Conservation (phyloP, 305 asterid species). For the Ajuga reptans region DNA sequence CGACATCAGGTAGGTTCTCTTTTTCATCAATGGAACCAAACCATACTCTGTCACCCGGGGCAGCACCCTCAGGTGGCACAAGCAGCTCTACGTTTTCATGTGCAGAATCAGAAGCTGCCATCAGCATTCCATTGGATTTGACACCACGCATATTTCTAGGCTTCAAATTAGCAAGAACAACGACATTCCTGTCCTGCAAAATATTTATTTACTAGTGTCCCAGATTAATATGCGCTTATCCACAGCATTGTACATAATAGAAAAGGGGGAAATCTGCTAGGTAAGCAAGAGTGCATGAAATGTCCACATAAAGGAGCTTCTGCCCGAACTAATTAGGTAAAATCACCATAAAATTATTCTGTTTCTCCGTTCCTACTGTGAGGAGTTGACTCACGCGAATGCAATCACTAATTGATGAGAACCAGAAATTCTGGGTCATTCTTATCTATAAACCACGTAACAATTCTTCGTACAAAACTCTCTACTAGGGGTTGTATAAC, state of each 20-base stretch:
- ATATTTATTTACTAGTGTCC: background rate
- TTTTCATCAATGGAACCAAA: conserved; percentile 68
- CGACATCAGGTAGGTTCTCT: conserved; percentile 61
- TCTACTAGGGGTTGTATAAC: too few relatives aligned
- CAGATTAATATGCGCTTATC: background rate
- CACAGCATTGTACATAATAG: background rate
- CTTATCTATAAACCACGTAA: background rate
- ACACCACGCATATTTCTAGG: conserved; percentile 96
- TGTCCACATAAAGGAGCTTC: background rate
- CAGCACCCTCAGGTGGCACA: conserved; percentile 68
- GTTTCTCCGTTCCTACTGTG: background rate
- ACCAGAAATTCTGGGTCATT: background rate
- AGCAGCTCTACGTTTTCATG: conserved; percentile 90
- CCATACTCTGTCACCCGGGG: conserved; percentile 91
- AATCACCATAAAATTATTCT: background rate
- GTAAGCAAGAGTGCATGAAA: too few relatives aligned
- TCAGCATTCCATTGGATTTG: conserved; percentile 82
- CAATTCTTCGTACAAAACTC: background rate
- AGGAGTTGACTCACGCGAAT: background rate
- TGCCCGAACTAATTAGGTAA: background rate
- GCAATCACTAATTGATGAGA: background rate
- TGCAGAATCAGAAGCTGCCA: conserved; percentile 89
- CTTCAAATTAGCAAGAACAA: conserved; percentile 88
- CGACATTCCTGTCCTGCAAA: conserved; percentile 62
- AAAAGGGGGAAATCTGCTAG: background rate